Evolutionary conservation across 768 basidiomycete genomes (phyloP).

Genomic region (Leccinum variicolor): DNA sequence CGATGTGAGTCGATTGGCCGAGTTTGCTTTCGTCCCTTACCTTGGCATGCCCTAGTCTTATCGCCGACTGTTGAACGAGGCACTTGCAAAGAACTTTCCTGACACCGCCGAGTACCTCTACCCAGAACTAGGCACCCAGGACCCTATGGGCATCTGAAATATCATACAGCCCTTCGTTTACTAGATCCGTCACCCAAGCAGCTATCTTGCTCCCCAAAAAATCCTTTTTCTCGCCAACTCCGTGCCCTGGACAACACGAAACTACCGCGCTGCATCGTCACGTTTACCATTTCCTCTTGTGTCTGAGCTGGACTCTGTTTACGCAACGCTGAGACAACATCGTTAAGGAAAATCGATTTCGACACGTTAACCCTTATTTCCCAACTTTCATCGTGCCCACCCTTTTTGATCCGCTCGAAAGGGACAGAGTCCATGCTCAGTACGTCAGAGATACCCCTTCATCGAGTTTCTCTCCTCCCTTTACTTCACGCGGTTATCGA

Average conservation of each 20-base stretch:
- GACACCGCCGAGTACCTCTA: conserved; percentile 37
- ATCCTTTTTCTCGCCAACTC: neutral
- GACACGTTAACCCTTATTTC: conserved; percentile 17
- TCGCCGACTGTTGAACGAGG: conserved; percentile 62
- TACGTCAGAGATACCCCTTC: conserved; percentile 15
- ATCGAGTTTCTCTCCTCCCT: conserved; percentile 6
- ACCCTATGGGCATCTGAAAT: conserved; percentile 10
- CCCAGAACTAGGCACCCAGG: conserved; percentile 10
- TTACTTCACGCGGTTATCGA: conserved; percentile 25
- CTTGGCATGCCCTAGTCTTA: conserved; percentile 52
- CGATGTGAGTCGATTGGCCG: conserved; percentile 42
- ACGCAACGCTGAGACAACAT: conserved; percentile 4
- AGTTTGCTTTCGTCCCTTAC: neutral
- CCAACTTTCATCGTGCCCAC: conserved; percentile 8
- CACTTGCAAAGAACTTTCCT: conserved; percentile 68
- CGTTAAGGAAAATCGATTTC: conserved; percentile 16
- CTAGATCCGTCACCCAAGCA: neutral
- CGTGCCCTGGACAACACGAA: conserved; percentile 4
- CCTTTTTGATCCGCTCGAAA: conserved; percentile 20
- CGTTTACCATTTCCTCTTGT: conserved; percentile 4
- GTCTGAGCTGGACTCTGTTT: neutral
- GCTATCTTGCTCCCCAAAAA: neutral
- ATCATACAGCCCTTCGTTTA: neutral
- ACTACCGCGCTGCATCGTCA: neutral
- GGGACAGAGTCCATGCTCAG: conserved; percentile 6